phyloP scores from a whole-genome alignment of 2,329 filamentous ascomycete species.

The Setomelanomma holmii region DNA sequence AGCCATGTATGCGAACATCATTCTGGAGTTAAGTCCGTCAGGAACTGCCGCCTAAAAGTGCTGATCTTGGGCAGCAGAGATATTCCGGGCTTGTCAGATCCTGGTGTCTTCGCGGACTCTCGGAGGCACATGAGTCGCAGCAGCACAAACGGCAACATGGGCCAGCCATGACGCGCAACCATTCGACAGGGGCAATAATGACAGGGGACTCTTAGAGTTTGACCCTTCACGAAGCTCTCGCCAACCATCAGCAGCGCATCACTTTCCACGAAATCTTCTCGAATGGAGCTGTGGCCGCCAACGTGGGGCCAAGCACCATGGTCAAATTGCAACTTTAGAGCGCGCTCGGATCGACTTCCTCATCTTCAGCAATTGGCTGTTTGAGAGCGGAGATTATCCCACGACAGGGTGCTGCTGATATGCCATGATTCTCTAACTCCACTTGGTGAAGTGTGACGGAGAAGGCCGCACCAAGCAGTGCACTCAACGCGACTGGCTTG shows the following conservation, averaged over 20 bases:
- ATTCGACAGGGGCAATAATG: too few relatives aligned
- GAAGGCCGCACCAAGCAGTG: constrained; percentile 29
- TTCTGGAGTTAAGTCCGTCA: neutral
- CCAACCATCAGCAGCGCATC: constrained; percentile 34
- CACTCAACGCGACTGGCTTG: constrained; percentile 1
- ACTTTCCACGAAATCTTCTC: constrained; percentile 43
- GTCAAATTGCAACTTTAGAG: constrained; percentile 15
- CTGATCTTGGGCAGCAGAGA: constrained; percentile 34
- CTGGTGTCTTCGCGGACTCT: neutral
- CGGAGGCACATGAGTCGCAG: constrained; percentile 3
- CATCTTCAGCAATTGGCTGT: constrained; percentile 28
- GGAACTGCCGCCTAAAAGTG: constrained; percentile 21
- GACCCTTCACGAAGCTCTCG: too few relatives aligned
- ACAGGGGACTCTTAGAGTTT: too few relatives aligned
- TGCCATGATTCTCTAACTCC: constrained; percentile 7
- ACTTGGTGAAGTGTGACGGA: constrained; percentile 18
- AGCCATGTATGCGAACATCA: neutral
- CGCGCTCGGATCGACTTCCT: constrained; percentile 28
- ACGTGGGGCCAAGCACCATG: constrained; percentile 20
- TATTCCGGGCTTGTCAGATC: neutral
- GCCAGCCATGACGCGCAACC: constrained; percentile 8
- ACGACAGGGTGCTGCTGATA: constrained; percentile 22
- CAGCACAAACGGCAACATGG: constrained; percentile 1
- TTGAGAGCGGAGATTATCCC: constrained; percentile 31
- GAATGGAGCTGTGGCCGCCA: constrained; percentile 31